These are phyloP conservation scores for Cotoneaster glaucophyllus DNA, from an alignment of 306 rosid genomes.

Conservation along the genomic window DNA sequence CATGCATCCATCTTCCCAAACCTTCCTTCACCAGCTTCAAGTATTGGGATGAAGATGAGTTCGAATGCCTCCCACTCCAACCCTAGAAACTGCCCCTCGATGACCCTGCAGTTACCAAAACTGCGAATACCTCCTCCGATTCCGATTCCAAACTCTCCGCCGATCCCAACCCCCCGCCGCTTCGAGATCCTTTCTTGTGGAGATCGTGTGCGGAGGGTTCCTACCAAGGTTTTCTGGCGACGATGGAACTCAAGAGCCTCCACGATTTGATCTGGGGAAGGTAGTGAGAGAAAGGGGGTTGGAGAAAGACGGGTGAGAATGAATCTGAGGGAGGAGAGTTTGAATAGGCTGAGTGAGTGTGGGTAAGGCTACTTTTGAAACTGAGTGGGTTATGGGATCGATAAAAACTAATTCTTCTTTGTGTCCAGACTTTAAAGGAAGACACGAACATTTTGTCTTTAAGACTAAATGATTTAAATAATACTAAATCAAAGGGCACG, in stretches of 20 bases:
- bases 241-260: conserved; percentile 48
- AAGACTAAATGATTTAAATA: too few species aligned
- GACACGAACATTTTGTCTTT: too few species aligned
- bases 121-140: conserved; percentile 14
- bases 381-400: too few species aligned
- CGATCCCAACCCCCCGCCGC: not conserved
- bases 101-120: conserved; percentile 14
- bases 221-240: conserved; percentile 84
- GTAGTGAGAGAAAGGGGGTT: conserved; percentile 1
- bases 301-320: too few species aligned
- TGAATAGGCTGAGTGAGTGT: too few species aligned
- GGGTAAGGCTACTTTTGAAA: too few species aligned
- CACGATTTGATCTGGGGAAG: too few species aligned
- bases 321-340: too few species aligned
- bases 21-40: conserved; percentile 50
- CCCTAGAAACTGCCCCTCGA: not conserved
- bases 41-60: conserved; percentile 94
- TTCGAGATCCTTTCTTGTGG: conserved; percentile 22
- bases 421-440: too few species aligned
- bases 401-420: too few species aligned
- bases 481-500: too few species aligned
- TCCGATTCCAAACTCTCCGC: conserved; percentile 23
- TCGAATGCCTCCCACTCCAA: conserved; percentile 74
- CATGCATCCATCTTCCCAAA: conserved; percentile 39
- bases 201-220: too few species aligned